These are phyloP conservation scores for Hibiscus mutabilis DNA, from an alignment of 345 rosid species.

Conservation along the genomic window DNA sequence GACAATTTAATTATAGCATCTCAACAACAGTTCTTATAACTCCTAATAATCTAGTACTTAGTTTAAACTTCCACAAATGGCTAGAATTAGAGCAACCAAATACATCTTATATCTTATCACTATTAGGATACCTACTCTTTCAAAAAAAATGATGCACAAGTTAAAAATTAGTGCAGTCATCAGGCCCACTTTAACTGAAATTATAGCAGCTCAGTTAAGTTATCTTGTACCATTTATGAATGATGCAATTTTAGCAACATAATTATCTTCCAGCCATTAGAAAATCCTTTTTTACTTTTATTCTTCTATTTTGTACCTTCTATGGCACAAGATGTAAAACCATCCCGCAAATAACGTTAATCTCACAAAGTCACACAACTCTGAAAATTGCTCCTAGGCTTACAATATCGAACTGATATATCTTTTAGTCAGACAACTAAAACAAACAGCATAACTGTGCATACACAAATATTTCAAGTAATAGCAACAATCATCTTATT, in stretches of 20 bases:
- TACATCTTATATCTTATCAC: background rate
- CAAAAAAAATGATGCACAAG: background rate
- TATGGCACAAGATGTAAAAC: background rate
- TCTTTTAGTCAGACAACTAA: background rate
- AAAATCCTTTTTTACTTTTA: background rate
- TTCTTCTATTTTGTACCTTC: background rate
- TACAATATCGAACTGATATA: background rate
- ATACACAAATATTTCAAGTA: background rate
- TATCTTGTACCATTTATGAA: background rate
- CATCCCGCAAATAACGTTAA: background rate
- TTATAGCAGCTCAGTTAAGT: background rate
- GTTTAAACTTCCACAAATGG: background rate
- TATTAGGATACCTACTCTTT: background rate
- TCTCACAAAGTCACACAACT: background rate
- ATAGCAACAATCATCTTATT: background rate
- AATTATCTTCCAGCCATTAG: background rate
- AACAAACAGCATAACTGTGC: background rate
- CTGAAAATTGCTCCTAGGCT: background rate
- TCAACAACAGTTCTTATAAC: background rate
- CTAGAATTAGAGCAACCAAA: background rate
- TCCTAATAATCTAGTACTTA: background rate
- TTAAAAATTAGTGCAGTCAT: background rate
- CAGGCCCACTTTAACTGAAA: background rate
- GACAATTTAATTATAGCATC: background rate
- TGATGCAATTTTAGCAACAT: background rate